phyloP scores from a whole-genome alignment of 306 rosid species.

The Casuarina glauca region DNA sequence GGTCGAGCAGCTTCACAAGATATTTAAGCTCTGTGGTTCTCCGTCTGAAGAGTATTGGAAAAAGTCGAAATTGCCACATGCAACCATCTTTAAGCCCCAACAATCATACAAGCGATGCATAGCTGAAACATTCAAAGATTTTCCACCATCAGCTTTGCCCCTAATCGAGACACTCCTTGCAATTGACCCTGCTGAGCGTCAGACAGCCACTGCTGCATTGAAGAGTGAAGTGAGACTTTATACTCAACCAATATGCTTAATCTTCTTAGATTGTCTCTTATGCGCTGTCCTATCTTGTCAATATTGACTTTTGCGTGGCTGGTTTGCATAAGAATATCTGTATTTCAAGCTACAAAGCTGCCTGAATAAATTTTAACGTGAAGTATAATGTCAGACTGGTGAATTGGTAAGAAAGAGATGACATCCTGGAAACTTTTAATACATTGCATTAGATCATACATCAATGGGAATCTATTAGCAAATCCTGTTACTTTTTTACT shows the following conservation, averaged over 20 bases:
- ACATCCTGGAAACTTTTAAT: not conserved
- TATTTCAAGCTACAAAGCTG: conserved; percentile 2
- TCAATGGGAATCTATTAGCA: not conserved
- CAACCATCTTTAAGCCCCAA: conserved; percentile 84
- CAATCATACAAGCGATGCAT: conserved; percentile 85
- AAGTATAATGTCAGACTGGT: not conserved
- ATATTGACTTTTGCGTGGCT: conserved; percentile 1
- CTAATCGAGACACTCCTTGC: conserved; percentile 78
- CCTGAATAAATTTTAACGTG: not conserved
- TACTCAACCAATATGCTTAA: conserved; percentile 16
- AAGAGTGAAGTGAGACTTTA: conserved; percentile 74
- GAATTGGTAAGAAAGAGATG: not conserved
- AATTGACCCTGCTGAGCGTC: conserved; percentile 80
- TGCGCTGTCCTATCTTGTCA: conserved; percentile 12
- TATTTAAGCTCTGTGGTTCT: conserved; percentile 92
- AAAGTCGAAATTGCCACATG: conserved; percentile 83
- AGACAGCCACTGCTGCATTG: conserved; percentile 78
- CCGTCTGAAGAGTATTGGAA: conserved; percentile 93
- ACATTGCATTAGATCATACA: conserved; percentile 8
- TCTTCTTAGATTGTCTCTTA: conserved; percentile 11
- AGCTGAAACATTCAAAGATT: conserved; percentile 68
- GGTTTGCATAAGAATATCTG: conserved; percentile 5
- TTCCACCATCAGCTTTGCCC: conserved; percentile 76
- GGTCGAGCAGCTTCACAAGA: conserved; percentile 96
- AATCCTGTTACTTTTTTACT: not conserved